phyloP scores from a whole-genome alignment of 2,329 filamentous ascomycete species.

The Sporothrix brasiliensis region DNA sequence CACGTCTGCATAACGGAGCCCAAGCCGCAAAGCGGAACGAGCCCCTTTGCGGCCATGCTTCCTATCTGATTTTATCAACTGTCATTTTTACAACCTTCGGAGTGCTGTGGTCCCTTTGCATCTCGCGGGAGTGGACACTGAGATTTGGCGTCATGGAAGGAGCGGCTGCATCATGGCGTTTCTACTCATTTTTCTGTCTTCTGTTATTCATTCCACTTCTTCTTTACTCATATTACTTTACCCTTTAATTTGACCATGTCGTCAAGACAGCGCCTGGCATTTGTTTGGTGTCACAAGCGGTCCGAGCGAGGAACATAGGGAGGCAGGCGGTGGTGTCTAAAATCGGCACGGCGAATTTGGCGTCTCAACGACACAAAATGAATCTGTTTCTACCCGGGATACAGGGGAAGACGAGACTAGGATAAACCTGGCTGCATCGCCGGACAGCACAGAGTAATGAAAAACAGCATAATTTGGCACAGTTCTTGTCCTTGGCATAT shows the following conservation, averaged over 20 bases:
- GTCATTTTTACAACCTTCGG: background rate
- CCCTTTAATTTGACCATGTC: slow-evolving; percentile 15
- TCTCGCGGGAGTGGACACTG: background rate
- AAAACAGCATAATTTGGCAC: background rate
- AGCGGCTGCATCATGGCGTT: slow-evolving; percentile 32
- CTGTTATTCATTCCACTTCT: background rate
- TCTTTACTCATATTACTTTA: background rate
- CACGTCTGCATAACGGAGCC: slow-evolving; percentile 43
- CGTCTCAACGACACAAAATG: background rate
- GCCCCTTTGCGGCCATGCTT: background rate
- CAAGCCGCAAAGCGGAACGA: background rate
- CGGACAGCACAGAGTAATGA: background rate
- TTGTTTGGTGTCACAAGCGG: background rate
- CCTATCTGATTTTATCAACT: background rate
- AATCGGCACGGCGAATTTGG: slow-evolving; percentile 11
- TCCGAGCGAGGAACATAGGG: background rate
- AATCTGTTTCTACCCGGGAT: background rate
- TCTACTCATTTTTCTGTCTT: slow-evolving; percentile 2
- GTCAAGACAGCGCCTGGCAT: background rate
- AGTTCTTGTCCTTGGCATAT: no score
- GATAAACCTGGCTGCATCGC: background rate
- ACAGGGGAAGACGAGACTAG: background rate
- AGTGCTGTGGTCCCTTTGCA: background rate
- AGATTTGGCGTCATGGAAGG: slow-evolving; percentile 27
- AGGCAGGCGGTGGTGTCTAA: background rate